phyloP scores from a whole-genome alignment of 768 basidiomycete species.

The Xerocomellus chrysenteron region DNA sequence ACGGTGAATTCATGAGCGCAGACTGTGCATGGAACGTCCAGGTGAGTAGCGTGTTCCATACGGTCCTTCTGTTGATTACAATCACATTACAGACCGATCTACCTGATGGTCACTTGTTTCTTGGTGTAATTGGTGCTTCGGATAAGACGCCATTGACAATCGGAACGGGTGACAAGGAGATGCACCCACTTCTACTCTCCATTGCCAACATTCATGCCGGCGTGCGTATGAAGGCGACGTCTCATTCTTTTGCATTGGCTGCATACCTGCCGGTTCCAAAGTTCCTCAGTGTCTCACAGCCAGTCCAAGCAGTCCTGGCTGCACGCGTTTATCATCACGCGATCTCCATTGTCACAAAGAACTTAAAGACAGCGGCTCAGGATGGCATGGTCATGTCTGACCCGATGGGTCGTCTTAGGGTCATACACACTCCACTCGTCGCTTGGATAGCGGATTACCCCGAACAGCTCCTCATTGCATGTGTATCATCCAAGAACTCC shows the following conservation, averaged over 20 bases:
- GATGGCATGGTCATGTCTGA: too few relatives aligned
- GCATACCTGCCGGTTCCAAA: constrained; percentile 34
- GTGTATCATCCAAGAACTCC: too few relatives aligned
- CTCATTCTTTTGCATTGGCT: constrained; percentile 27
- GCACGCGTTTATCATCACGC: too few relatives aligned
- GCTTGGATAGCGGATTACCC: too few relatives aligned
- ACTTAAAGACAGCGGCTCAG: too few relatives aligned
- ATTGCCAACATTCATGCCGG: constrained; percentile 34
- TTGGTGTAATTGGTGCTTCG: neutral
- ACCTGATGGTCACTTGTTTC: neutral
- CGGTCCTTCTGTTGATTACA: too few relatives aligned
- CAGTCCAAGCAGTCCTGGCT: too few relatives aligned
- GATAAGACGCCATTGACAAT: neutral
- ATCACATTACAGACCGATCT: neutral
- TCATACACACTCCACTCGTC: too few relatives aligned
- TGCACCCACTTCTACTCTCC: constrained; percentile 32
- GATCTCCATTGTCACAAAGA: too few relatives aligned
- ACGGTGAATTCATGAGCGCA: neutral
- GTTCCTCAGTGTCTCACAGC: constrained; percentile 16
- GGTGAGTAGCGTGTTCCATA: neutral
- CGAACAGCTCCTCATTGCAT: too few relatives aligned
- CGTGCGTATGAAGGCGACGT: constrained; percentile 32
- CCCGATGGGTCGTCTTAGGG: too few relatives aligned
- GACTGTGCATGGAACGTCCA: neutral
- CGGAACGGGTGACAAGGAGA: constrained; percentile 9